Evolutionary conservation across 768 basidiomycete species (phyloP), one percentile per base, ranked within the genome.

Genomic region (Hygrophorus pudorinus): DNA sequence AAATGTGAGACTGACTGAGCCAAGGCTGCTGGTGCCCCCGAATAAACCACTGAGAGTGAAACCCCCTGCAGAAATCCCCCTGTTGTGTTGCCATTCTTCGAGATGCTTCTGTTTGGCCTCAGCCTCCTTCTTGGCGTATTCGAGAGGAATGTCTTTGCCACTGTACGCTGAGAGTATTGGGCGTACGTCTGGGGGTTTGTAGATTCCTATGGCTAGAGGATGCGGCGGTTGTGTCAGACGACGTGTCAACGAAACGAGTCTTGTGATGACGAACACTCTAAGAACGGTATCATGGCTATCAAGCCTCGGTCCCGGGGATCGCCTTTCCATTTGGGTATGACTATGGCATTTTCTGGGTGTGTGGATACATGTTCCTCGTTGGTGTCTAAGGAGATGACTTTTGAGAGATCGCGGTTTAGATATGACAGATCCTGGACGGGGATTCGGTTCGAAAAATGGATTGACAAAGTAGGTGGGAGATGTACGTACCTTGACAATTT

Each of bases 231-330:
- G 32, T 4, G 20, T 12, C 17, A 1, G 21, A 40, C 17, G 5
- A 48, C 39, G 12, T 18, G 41, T 20, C 29, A 21, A 43, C n/a
- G n/a, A n/a, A n/a, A n/a, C n/a, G n/a, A n/a, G n/a, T n/a, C n/a
- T n/a, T n/a, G n/a, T n/a, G 55, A 71, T 5, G n/a, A 60, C 69
- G 6, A 55, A 73, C 91, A 91, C 68, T 98, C 96, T 3, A 99
- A 73, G 80, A 98, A 97, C 1, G 94, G 94, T 51, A 99, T 92
- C 72, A 97, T 75, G n/a, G 81, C 82, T 14, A 97, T 61, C 32
- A 98, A 76, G 0, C 86, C 89, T 50, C 69, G 76, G 59, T 61
- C 82, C 64, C 62, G 62, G 0, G 79, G 66, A 42, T 82, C 76
- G 2, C 93, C 94, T 1, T 77, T 76, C 96, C 96, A 99, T 51